Evolutionary conservation across 73 alveolate genomes (phyloP), one percentile per base, ranked within the genome.

Genomic region (Tetrahymena borealis): DNA sequence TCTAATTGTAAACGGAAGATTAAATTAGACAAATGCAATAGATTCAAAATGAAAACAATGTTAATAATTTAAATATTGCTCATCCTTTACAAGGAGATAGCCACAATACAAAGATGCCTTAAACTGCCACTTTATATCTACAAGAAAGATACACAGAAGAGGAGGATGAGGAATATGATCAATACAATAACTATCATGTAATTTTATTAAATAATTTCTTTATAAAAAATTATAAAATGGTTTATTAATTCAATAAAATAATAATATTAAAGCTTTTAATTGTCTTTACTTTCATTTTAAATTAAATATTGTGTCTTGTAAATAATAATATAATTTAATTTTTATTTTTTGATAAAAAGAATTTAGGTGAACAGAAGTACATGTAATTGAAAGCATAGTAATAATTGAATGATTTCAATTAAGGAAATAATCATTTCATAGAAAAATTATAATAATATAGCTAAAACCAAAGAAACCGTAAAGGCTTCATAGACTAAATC

Each of bases 401-500:
- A n/a, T n/a, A 60, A 60, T n/a, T 60, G 35, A 60, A n/a, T 60
- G 85, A 60, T 13, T 60, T 60, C 9, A 60, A 60, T 28, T 60
- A 60, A 35, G 85, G 85, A 60, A 60, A 60, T 20, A 35, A 60
- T 60, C 28, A 32, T 20, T 60, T 60, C 28, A 24, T 24, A 35
- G 85, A 13, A 6, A 60, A 60, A 9, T n/a, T 60, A 3, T 15
- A 60, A 60, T 15, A 93, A 35, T 92, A 85, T 32, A 78, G 79
- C 91, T 91, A 93, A 79, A 93, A 33, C 39, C 92, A 91, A 8
- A 93, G 91, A 35, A 40, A n/a, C n/a, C n/a, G n/a, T n/a, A n/a
- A 79, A 85, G 95, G 95, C 3, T 79, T 33, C 13, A 78, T 93
- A 24, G 95, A 93, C 39, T 40, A 93, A 41, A 92, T 79, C n/a